Evolutionary conservation across 352 stramenopile genomes (phyloP), one percentile per base, ranked within the genome.

Genomic region (Phytophthora macrochlamydospora): DNA sequence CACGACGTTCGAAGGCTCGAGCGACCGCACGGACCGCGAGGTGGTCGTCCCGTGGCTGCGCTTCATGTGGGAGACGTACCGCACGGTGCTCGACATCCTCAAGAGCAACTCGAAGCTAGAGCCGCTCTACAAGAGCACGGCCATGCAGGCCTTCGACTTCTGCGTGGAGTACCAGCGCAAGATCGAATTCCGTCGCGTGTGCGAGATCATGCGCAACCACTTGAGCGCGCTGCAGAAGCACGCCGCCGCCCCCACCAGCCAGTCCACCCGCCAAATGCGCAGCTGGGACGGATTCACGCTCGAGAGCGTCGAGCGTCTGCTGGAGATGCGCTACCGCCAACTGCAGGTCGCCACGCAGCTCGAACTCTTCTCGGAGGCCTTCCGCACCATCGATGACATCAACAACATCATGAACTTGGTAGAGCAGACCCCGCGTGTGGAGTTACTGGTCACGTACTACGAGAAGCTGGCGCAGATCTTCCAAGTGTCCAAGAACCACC

Each of bases 321-420:
- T 99, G 13, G 89, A 98, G 69, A 98, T 98, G 63, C 92, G 97
- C 33, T 99, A 99, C 80, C 89, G 86, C 56, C 97, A 99, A 75
- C 82, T 99, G 28, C 94, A 99, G 76, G 97, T 98, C 6, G 94
- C 97, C 11, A 97, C 92, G 31, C 73, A 92, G 48, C 81, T 99
- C 13, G 94, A 98, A 70, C 84, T 99, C 35, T 99, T 98, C 81
- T 98, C 92, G 3, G 97, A 99, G 75, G 97, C 94, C 31, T 99
- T 99, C 82, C 92, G 97, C 54, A 99, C 97, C 12, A 97, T 99
- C 37, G 97, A 99, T 76, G 97, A 99, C 79, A 99, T 99, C 75
- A 98, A 99, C 86, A 97, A 91, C 65, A 98, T 99, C 77, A 95
- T 99, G 74, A 90, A 85, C 60, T 57, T 93, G 8, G 81, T 90